These are phyloP conservation scores for Cercospora canescens DNA, from an alignment of 2,329 filamentous ascomycete species.

Conservation along the genomic window DNA sequence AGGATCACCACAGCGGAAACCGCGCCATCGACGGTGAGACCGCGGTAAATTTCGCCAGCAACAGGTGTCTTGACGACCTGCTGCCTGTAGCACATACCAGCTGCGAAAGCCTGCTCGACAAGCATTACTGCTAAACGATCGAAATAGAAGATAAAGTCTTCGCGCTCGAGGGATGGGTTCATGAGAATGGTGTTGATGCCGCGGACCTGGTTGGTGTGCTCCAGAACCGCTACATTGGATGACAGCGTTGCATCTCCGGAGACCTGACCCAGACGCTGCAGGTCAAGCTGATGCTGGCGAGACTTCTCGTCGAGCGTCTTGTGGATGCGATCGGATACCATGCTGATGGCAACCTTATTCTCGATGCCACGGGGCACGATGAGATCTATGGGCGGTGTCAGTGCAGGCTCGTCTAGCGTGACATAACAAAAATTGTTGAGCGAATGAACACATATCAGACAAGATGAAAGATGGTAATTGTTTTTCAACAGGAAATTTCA, in stretches of 20 bases:
- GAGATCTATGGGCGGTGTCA: constrained; percentile 60
- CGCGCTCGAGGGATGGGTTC: constrained; percentile 72
- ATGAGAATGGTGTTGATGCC: constrained; percentile 92
- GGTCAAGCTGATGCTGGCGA: constrained; percentile 73
- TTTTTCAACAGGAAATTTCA: constrained; percentile 40
- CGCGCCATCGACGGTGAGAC: constrained; percentile 69
- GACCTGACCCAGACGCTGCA: constrained; percentile 72
- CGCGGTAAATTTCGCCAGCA: constrained; percentile 64
- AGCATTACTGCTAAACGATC: constrained; percentile 83
- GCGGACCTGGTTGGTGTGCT: constrained; percentile 75
- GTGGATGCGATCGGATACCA: constrained; percentile 92
- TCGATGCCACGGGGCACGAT: constrained; percentile 95
- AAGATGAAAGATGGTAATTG: constrained; percentile 39
- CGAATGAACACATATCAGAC: constrained; percentile 32
- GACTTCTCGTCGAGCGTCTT: constrained; percentile 87
- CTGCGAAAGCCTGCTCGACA: constrained; percentile 77
- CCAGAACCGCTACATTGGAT: constrained; percentile 70
- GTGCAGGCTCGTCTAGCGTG: not conserved
- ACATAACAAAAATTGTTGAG: not conserved
- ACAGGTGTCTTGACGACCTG: constrained; percentile 69
- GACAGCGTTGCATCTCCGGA: constrained; percentile 70
- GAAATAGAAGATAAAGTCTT: constrained; percentile 98
- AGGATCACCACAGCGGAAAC: constrained; percentile 84
- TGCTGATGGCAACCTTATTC: constrained; percentile 86
- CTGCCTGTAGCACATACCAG: constrained; percentile 67